Evolutionary conservation across 148 eudicot species (phyloP).

Genomic region (Drosera capensis): DNA sequence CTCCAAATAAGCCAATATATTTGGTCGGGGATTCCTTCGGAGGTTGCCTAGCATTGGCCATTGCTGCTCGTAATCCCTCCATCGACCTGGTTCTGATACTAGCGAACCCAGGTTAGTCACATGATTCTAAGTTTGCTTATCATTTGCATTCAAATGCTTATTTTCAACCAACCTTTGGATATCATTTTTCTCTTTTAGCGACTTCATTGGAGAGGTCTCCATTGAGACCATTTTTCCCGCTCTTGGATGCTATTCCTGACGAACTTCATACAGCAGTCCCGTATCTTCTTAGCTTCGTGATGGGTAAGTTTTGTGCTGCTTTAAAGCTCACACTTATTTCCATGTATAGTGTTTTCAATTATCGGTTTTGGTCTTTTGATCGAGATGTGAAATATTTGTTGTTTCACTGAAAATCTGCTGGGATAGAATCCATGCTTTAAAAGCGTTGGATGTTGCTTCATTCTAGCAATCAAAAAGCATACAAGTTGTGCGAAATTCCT

Average conservation of each 20-base stretch:
- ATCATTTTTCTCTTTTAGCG: constrained; percentile 30
- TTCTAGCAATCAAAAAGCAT: too few species aligned
- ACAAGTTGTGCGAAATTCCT: too few species aligned
- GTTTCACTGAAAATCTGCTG: too few species aligned
- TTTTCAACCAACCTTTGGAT: too few species aligned
- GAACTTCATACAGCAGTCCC: constrained; percentile 60
- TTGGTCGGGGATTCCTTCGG: constrained; percentile 93
- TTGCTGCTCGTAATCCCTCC: constrained; percentile 77
- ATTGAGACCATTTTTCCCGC: constrained; percentile 65
- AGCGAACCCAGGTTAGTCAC: constrained; percentile 76
- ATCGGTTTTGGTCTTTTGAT: neutral
- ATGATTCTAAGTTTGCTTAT: neutral
- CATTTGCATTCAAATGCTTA: neutral
- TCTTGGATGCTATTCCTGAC: constrained; percentile 61
- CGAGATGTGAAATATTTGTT: neutral
- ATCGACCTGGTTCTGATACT: constrained; percentile 72
- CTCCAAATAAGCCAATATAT: constrained; percentile 80
- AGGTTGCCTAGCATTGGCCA: constrained; percentile 83
- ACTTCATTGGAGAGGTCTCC: constrained; percentile 80
- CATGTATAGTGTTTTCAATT: neutral
- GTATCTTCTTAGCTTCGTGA: constrained; percentile 66
- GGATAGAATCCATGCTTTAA: too few species aligned
- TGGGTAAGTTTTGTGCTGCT: constrained; percentile 40
- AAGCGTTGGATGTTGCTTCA: too few species aligned
- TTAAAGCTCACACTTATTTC: neutral